phyloP scores from a whole-genome alignment of 1,139 yeast genomes.

The Yamadazyma diddensiae region DNA sequence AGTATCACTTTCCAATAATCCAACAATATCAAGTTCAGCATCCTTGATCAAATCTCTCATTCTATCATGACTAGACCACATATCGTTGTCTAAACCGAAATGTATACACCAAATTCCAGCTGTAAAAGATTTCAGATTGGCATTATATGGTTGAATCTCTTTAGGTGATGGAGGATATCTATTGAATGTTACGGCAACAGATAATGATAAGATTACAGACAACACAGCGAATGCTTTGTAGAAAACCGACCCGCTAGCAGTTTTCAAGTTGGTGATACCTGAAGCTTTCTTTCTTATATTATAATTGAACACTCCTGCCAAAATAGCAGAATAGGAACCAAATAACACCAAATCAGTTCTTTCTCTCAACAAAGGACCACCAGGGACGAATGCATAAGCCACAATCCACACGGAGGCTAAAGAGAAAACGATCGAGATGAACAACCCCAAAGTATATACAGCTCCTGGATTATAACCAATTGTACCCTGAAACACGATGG shows the following conservation, averaged over 20 bases:
- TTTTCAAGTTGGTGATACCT: constrained; percentile 20
- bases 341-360: constrained; percentile 74
- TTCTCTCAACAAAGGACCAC: constrained; percentile 84
- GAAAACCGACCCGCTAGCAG: constrained; percentile 19
- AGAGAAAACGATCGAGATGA: constrained; percentile 53
- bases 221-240: constrained; percentile 24
- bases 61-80: constrained; percentile 96
- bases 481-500: constrained; percentile 58
- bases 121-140: constrained; percentile 61
- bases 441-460: constrained; percentile 56
- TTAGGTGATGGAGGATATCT: constrained; percentile 54
- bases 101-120: constrained; percentile 99
- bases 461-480: constrained; percentile 58
- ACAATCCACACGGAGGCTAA: constrained; percentile 95
- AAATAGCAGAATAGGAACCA: constrained; percentile 42
- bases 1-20: constrained; percentile 88
- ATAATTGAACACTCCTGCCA: constrained; percentile 35
- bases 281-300: constrained; percentile 23
- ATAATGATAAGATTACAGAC: constrained; percentile 30
- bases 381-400: constrained; percentile 97
- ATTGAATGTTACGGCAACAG: constrained; percentile 44
- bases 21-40: constrained; percentile 86
- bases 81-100: constrained; percentile 93
- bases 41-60: constrained; percentile 82
- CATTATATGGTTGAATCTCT: constrained; percentile 69